phyloP scores from a whole-genome alignment of 2,329 filamentous ascomycete genomes.

The Purpureocillium lavendulum region DNA sequence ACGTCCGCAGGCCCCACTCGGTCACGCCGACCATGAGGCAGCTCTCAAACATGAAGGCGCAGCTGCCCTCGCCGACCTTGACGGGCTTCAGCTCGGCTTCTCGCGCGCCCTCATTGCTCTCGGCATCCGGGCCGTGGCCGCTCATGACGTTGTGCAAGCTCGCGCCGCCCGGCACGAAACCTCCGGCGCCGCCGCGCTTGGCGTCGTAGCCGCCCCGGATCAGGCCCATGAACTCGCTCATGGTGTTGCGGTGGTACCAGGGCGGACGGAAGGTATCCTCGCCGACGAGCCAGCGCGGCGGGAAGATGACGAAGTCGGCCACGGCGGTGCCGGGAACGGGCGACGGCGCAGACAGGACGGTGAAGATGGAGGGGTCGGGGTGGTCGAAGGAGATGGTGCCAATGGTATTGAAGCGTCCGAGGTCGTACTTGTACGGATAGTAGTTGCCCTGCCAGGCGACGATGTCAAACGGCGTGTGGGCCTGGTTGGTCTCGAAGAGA shows the following conservation, averaged over 20 bases:
- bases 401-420: conserved; percentile 68
- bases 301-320: conserved; percentile 68
- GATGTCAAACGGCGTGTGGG: conserved; percentile 70
- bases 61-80: conserved; percentile 53
- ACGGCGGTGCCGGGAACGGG: conserved; percentile 53
- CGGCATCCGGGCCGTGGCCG: conserved; percentile 54
- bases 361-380: conserved; percentile 73
- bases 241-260: conserved; percentile 65
- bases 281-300: conserved; percentile 61
- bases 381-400: conserved; percentile 69
- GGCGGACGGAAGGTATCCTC: conserved; percentile 66
- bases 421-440: conserved; percentile 75
- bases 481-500: conserved; percentile 56
- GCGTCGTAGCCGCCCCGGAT: conserved; percentile 52
- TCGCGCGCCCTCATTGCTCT: conserved; percentile 46
- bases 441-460: conserved; percentile 78
- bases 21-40: conserved; percentile 64
- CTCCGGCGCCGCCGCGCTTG: conserved; percentile 41
- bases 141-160: conserved; percentile 65
- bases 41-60: conserved; percentile 65
- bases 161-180: conserved; percentile 50
- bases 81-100: conserved; percentile 43
- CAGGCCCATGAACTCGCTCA: conserved; percentile 58
- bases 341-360: conserved; percentile 57
- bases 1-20: conserved; percentile 58